Evolutionary conservation across 495 filamentous ascomycete genomes (phyloP), one percentile per base, ranked within the genome.

Genomic region (Talaromyces trachyspermus): DNA sequence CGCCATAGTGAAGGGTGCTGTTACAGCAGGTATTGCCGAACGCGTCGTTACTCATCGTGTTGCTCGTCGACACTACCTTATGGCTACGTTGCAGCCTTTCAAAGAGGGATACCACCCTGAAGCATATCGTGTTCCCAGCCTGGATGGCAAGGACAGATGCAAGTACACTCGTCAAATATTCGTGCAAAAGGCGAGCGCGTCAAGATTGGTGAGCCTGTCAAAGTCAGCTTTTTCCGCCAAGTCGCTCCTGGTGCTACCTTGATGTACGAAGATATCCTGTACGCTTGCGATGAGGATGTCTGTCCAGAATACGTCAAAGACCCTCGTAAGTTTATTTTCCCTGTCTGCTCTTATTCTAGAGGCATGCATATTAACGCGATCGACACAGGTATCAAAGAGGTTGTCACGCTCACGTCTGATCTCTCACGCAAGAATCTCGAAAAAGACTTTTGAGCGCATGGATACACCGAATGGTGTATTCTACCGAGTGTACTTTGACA

Each of bases 251-350:
- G 92, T 40, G 94, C 94, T 25, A 97, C 92, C 0, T 79, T 98
- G 49, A 98, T 97, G 90, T 98, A 98, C 63, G 94, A 97, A 71
- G 94, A 98, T 71, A 89, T 97, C 41, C 66, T 98, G 40, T 98
- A 97, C 65, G 94, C 94, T 42, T 98, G 92, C 64, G 92, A 98
- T 58, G 90, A 97, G 43, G 92, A 98, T 62, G 85, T 94, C 46
- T 98, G 94, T 68, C 92, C 92, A 2, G 92, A 98, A 63, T 98
- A 98, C 58, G 96, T 90, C 51, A 98, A 97, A 60, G 92, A 98
- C 80, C 91, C 92, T 46, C 87, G 92, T 98, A 84, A 82, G 90
- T 85, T 45, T 15, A 40, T 24, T 14, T 24, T 38, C 20, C 6
- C n/a, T n/a, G n/a, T n/a, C n/a, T n/a, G n/a, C n/a, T 8, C 5